A percentile compares a stretch with the other conserved stretches of the same genome.
Evolutionary conservation across 768 basidiomycete species (phyloP).

Genomic region (Galerina marginata): DNA sequence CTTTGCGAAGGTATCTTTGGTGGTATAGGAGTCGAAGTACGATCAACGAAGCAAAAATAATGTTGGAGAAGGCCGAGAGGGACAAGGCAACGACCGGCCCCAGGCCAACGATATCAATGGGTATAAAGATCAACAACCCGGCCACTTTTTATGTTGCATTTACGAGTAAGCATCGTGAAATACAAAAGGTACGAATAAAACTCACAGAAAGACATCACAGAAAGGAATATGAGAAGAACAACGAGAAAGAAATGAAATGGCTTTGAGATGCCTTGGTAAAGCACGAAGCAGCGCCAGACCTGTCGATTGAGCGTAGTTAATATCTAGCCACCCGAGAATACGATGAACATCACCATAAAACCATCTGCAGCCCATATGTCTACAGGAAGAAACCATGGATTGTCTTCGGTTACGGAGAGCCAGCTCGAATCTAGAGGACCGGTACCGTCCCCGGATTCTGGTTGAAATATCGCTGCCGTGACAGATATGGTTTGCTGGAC

Average conservation of each 20-base stretch:
- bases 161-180: too few species aligned
- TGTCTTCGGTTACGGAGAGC: background rate
- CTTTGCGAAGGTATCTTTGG: background rate
- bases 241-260: background rate
- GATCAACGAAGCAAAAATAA: slow-evolving; percentile 1
- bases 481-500: background rate
- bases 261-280: background rate
- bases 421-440: background rate
- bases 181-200: background rate
- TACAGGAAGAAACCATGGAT: background rate
- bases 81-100: background rate
- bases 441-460: too few species aligned
- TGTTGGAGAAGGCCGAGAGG: background rate
- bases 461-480: background rate
- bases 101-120: too few species aligned
- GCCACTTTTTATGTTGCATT: too few species aligned
- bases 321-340: too few species aligned
- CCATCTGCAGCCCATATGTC: background rate
- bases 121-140: too few species aligned
- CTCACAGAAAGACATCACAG: background rate
- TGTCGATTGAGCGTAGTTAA: background rate
- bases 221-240: background rate
- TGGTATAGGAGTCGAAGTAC: background rate
- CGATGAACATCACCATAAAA: background rate
- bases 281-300: background rate